Base-by-base conservation (phyloP, 2,329 filamentous ascomycete genomes). In the Dactylellina parvicollis region DNA sequence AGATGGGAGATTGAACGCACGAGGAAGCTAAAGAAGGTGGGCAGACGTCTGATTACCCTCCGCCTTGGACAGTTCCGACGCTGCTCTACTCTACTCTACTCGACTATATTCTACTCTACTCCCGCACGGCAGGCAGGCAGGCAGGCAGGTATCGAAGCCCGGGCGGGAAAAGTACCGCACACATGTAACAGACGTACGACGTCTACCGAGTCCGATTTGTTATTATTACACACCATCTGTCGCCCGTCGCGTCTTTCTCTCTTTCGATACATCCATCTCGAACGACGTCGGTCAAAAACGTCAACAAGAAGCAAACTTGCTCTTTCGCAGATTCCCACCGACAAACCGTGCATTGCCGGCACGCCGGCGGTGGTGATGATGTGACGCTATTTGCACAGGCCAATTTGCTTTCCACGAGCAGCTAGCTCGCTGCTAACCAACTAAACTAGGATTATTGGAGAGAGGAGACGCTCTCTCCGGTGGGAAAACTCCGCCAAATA, bases 391-490 rank as follows among this genome's bases (percentile, higher is more conserved):
- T n/a, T n/a, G n/a, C n/a, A 55, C 14, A 44, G 18, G 30, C 34
- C 69, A 60, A 66, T 73, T 50, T 66, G 54, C 69, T 66, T 66
- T 66, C 69, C 69, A 46, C 65, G 49, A 60, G 36, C 69, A 73
- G 69, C 60, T 73, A 66, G 54, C 60, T 49, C 67, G 42, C 44
- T 49, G 18, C 62, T 30, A 59, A 24, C 26, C 30, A n/a, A n/a
- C n/a, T n/a, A n/a, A n/a, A n/a, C n/a, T n/a, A n/a, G n/a, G n/a
- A n/a, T n/a, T n/a, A n/a, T n/a, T n/a, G 55, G 30, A 34, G 30
- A 40, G 55, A 40, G 46, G 36, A 32, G n/a, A 26, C 44, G 55
- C 42, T 59, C 55, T 59, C 28, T 46, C 56, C 4, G 10, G 47
- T 12, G 14, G 14, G 42, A 38, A 46, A 50, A 32, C 46, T 67